Conservation (phyloP, 148 eudicot species). For the Amaranthus hypochondriacus region DNA sequence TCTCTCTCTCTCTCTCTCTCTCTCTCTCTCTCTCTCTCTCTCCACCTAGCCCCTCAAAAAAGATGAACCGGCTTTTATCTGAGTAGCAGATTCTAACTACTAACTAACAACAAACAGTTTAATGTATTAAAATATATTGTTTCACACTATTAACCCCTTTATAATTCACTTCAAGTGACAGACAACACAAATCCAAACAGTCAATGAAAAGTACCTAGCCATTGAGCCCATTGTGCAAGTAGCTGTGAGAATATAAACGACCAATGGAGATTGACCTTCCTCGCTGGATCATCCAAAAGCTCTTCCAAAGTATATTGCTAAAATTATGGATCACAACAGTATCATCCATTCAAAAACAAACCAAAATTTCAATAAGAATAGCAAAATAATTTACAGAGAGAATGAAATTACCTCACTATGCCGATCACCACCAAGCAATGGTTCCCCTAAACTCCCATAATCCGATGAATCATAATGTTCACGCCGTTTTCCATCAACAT, state of each 20-base stretch:
- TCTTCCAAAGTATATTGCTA: conserved; percentile 48
- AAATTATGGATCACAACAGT: neutral
- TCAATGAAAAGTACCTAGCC: conserved; percentile 54
- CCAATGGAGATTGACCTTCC: conserved; percentile 76
- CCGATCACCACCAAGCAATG: conserved; percentile 63
- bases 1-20: neutral
- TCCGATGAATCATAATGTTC: conserved; percentile 62
- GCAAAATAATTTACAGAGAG: neutral
- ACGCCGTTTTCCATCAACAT: conserved; percentile 67
- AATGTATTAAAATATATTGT: neutral
- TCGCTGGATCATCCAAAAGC: conserved; percentile 65
- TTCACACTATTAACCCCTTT: neutral
- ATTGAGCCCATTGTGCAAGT: conserved; percentile 93
- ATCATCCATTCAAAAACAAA: conserved; percentile 12
- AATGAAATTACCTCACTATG: conserved; percentile 35
- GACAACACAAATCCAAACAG: neutral
- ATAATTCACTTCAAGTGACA: neutral
- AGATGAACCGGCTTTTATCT: neutral
- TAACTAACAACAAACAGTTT: neutral
- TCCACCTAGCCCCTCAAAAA: neutral
- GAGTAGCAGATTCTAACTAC: neutral
- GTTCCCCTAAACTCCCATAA: conserved; percentile 52
- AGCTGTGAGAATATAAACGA: conserved; percentile 71
- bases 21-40: no score
- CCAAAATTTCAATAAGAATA: neutral